Evolutionary conservation across 345 rosid genomes (phyloP).

Genomic region (Ceriops decandra): DNA sequence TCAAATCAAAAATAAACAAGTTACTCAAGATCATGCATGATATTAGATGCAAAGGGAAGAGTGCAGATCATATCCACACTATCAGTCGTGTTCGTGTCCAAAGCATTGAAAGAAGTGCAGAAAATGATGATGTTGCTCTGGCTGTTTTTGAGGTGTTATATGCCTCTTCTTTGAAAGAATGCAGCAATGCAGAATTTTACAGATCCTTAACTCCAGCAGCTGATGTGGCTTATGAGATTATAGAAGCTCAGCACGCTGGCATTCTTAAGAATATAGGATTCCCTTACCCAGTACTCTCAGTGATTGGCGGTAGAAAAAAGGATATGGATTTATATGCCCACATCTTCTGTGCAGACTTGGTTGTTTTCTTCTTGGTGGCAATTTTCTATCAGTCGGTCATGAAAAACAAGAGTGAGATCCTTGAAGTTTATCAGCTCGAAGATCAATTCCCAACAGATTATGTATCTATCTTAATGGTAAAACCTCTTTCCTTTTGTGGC

Average conservation of each 20-base stretch:
- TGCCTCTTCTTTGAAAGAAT: constrained; percentile 33
- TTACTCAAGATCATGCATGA: constrained; percentile 32
- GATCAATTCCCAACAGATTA: constrained; percentile 49
- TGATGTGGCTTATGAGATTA: constrained; percentile 41
- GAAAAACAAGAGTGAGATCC: constrained; percentile 45
- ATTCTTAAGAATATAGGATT: constrained; percentile 30
- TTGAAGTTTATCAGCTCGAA: constrained; percentile 50
- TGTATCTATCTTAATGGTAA: constrained; percentile 41
- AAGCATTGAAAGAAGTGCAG: constrained; percentile 41
- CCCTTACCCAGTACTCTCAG: constrained; percentile 39
- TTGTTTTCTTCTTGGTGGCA: constrained; percentile 42
- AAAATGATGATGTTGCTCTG: constrained; percentile 31
- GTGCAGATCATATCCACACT: constrained; percentile 12
- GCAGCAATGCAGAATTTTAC: constrained; percentile 13
- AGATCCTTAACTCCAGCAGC: constrained; percentile 48
- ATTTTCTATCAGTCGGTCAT: constrained; percentile 39
- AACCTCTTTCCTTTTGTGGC: constrained; percentile 4
- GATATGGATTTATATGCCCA: constrained; percentile 44
- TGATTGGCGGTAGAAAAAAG: constrained; percentile 44
- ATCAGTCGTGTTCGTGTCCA: constrained; percentile 40
- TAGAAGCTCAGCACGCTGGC: constrained; percentile 26
- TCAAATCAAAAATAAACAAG: constrained; percentile 37
- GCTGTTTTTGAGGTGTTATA: constrained; percentile 43
- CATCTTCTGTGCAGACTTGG: constrained; percentile 46
- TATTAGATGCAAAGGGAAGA: constrained; percentile 28